phyloP scores from a whole-genome alignment of 2,329 filamentous ascomycete genomes.

The Trichoderma guizhouense region DNA sequence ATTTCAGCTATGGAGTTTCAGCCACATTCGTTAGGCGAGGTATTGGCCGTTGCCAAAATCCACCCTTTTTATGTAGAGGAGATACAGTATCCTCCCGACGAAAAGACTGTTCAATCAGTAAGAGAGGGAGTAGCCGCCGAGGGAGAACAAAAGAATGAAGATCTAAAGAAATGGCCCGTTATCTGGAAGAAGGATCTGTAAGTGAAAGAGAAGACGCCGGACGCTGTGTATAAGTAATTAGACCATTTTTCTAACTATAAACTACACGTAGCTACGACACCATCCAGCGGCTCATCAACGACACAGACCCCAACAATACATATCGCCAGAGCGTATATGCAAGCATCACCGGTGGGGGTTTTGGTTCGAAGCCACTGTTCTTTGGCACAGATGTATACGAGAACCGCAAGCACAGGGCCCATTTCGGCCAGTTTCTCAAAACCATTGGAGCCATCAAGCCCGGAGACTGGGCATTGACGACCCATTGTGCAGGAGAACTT shows the following conservation, averaged over 20 bases:
- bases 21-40: slow-evolving; percentile 28
- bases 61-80: slow-evolving; percentile 36
- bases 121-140: slow-evolving; percentile 13
- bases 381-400: slow-evolving; percentile 40
- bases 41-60: slow-evolving; percentile 33
- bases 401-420: slow-evolving; percentile 39
- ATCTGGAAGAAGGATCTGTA: slow-evolving; percentile 26
- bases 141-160: background rate
- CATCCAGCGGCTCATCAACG: slow-evolving; percentile 35
- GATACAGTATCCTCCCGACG: slow-evolving; percentile 31
- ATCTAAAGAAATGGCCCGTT: slow-evolving; percentile 20
- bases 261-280: slow-evolving; percentile 30
- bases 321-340: slow-evolving; percentile 39
- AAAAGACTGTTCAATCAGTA: background rate
- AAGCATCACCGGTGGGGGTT: slow-evolving; percentile 41
- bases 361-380: slow-evolving; percentile 32
- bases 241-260: background rate
- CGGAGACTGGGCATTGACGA: slow-evolving; percentile 39
- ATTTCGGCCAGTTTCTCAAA: slow-evolving; percentile 33
- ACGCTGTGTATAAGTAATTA: background rate
- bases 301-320: slow-evolving; percentile 32
- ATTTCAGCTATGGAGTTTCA: background rate
- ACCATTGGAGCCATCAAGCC: slow-evolving; percentile 30
- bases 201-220: slow-evolving; percentile 2
- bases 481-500: slow-evolving; percentile 34